Evolutionary conservation across 78 protist genomes (phyloP).

Genomic region (Mastigamoeba balamuthi): DNA sequence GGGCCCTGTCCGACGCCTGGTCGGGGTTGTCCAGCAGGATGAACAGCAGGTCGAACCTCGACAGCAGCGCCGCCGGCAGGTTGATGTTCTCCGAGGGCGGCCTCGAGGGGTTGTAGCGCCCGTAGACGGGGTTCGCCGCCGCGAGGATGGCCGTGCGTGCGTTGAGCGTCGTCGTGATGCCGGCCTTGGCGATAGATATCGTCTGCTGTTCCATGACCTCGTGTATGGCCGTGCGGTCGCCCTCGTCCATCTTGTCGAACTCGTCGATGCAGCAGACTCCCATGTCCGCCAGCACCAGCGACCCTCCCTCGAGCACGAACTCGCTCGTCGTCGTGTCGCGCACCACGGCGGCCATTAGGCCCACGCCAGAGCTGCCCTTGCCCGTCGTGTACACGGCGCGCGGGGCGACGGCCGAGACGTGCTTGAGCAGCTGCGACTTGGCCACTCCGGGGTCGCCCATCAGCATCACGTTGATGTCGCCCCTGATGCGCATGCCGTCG

Average conservation of each 20-base stretch:
- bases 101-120: conserved; percentile 79
- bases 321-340: conserved; percentile 76
- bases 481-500: conserved; percentile 95
- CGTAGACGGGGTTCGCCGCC: conserved; percentile 96
- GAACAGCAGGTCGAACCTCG: conserved; percentile 89
- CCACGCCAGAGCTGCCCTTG: conserved; percentile 97
- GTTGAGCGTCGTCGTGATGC: conserved; percentile 97
- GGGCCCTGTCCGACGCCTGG: conserved; percentile 50
- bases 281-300: conserved; percentile 96
- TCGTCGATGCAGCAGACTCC: conserved; percentile 99
- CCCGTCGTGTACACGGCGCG: conserved; percentile 68
- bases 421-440: conserved; percentile 93
- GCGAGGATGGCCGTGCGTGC: conserved; percentile 98
- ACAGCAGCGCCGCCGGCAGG: conserved; percentile 94
- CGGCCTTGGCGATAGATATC: conserved; percentile 97
- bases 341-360: conserved; percentile 97
- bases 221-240: conserved; percentile 95
- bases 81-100: conserved; percentile 77
- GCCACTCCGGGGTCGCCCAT: conserved; percentile 99
- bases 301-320: conserved; percentile 94
- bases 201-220: conserved; percentile 99
- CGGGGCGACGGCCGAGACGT: conserved; percentile 49
- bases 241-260: conserved; percentile 93
- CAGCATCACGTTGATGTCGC: conserved; percentile 93
- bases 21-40: conserved; percentile 85